Conservation (phyloP, 176 grass and related monocot species). For the Zea mays region Zm-B73-REFERENCE-NAM-5.0 NC_050104.1:115465501-115466000, state of each 20-base stretch:
- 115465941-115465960: not conserved
- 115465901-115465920: constrained; percentile 28
- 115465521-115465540: not conserved
- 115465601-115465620: not conserved
- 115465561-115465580: constrained; percentile 12
- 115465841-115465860: constrained; percentile 44
- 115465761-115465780: not conserved
- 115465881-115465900: constrained; percentile 52
- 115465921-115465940: constrained; percentile 13
- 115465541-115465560: not conserved
- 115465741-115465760: not conserved
- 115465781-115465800: not conserved
- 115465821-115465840: not conserved
- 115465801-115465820: not conserved
- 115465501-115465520: not conserved
- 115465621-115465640: not conserved
- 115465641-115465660: not conserved
- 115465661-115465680: not conserved
- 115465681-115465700: not conserved
- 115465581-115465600: not conserved
- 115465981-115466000: not conserved
- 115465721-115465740: not conserved
- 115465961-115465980: constrained; percentile 15
- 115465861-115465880: constrained; percentile 92
- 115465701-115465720: not conserved